Evolutionary conservation across 164 flowering plant genomes (phyloP), one percentile per base, ranked within the genome.

Genomic region (Houttuynia cordata): DNA sequence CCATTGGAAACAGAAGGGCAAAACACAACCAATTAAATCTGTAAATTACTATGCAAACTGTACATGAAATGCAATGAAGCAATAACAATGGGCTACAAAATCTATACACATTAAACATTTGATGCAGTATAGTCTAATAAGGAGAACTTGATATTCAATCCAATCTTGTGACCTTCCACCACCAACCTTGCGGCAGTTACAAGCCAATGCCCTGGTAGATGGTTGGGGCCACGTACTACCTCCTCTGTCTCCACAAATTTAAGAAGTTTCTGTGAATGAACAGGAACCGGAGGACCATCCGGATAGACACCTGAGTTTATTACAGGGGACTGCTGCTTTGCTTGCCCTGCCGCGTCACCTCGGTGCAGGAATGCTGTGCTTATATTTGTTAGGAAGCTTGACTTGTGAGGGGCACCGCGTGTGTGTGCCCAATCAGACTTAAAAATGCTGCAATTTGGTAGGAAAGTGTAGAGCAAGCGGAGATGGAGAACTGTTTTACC

Each of bases 201-300:
- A 62, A 86, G 68, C 93, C 96, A 88, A 69, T 88, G 96, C 8
- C 96, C 96, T 0, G 96, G 96, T 20, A 70, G 56, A 67, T 86
- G 85, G 39, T 81, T 83, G 2, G 96, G 92, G 7, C 91, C 96
- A 1, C 87, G 70, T 8, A 78, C 77, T 17, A 83, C 83, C 81
- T 86, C 91, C 30, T 79, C 56, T 2, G 76, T 69, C 30, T 88
- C 96, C 9, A 88, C 83, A 57, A 68, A 84, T 59, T 73, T 81
- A 18, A 81, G 81, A 51, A 88, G 72, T 76, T 78, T 88, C 24
- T 70, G 68, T 10, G 79, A 68, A 14, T 81, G 76, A 25, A 74
- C 61, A 0, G 79, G 87, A 39, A 67, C 71, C 0, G 96, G 96
- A 0, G 96, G 96, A 1, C 92, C 96, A 24, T 81, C 88, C 14